phyloP scores from a whole-genome alignment of 768 basidiomycete species.

The Tubosaeta sp. region DNA sequence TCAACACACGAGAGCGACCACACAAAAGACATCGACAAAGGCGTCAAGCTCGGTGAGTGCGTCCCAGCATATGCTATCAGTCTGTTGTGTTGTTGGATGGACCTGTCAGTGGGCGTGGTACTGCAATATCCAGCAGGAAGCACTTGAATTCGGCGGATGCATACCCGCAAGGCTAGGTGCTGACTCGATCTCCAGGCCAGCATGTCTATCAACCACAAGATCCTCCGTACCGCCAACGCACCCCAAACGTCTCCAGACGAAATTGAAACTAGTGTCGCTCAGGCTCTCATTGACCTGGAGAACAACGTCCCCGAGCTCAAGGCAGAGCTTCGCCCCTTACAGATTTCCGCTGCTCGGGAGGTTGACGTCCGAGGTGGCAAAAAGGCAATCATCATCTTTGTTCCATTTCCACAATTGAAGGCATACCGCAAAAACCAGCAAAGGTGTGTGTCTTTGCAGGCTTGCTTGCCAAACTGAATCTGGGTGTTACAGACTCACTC shows the following conservation, averaged over 20 bases:
- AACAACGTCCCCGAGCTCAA: conserved; percentile 98
- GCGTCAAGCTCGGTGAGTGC: conserved; percentile 68
- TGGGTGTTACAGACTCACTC: conserved; percentile 70
- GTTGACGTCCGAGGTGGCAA: conserved; percentile 99
- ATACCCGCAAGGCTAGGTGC: conserved; percentile 39
- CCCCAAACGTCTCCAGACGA: conserved; percentile 86
- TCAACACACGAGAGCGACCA: conserved; percentile 9
- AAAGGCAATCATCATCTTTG: conserved; percentile 98
- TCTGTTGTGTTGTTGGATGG: conserved; percentile 10
- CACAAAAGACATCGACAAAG: conserved; percentile 44
- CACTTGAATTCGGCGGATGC: conserved; percentile 55
- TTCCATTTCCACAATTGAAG: conserved; percentile 95
- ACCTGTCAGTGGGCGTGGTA: conserved; percentile 18
- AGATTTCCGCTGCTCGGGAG: conserved; percentile 98
- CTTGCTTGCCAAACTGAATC: conserved; percentile 5
- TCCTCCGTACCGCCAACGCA: conserved; percentile 94
- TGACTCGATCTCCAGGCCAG: conserved; percentile 29
- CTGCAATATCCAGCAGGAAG: conserved; percentile 17
- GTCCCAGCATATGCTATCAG: conserved; percentile 28
- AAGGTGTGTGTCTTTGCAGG: conserved; percentile 47
- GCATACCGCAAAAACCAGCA: conserved; percentile 98
- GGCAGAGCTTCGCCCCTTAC: conserved; percentile 88
- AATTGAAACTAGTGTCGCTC: conserved; percentile 86
- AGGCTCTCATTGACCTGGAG: conserved; percentile 96
- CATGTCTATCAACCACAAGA: conserved; percentile 85